These are phyloP conservation scores for Cyclanthera cordifolia DNA, from an alignment of 306 rosid genomes.

Conservation along the genomic window DNA sequence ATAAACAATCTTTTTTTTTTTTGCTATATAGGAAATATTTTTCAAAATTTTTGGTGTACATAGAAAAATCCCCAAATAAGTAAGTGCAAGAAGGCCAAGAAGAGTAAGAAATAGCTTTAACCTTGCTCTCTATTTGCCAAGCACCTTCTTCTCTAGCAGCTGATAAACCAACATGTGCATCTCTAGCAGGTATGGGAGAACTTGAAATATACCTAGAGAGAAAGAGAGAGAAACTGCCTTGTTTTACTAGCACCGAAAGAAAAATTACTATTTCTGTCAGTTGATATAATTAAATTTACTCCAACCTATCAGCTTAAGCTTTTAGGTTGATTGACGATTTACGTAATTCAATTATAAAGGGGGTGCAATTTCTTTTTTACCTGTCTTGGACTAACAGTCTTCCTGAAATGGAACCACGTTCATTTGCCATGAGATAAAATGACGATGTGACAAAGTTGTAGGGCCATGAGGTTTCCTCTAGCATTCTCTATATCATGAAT, in stretches of 20 bases:
- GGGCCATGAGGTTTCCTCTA: conserved; percentile 31
- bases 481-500: conserved; percentile 19
- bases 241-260: background rate
- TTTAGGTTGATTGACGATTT: too few relatives aligned
- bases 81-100: background rate
- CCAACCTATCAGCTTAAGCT: too few relatives aligned
- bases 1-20: too few relatives aligned
- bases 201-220: conserved; percentile 23
- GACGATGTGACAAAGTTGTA: conserved; percentile 31
- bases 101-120: background rate
- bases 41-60: too few relatives aligned
- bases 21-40: too few relatives aligned
- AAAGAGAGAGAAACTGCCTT: background rate
- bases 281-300: too few relatives aligned
- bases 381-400: conserved; percentile 20
- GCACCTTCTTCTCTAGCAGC: conserved; percentile 31
- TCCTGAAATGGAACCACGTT: conserved; percentile 31
- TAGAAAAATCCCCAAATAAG: too few relatives aligned
- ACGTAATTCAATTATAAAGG: background rate
- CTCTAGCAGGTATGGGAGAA: conserved; percentile 22
- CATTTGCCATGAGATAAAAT: conserved; percentile 19
- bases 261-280: too few relatives aligned
- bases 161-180: conserved; percentile 32
- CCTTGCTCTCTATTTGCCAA: conserved; percentile 40
- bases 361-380: too few relatives aligned